These are phyloP conservation scores for Peribolospora baueri DNA, from an alignment of 768 basidiomycete species.

Conservation along the genomic window DNA sequence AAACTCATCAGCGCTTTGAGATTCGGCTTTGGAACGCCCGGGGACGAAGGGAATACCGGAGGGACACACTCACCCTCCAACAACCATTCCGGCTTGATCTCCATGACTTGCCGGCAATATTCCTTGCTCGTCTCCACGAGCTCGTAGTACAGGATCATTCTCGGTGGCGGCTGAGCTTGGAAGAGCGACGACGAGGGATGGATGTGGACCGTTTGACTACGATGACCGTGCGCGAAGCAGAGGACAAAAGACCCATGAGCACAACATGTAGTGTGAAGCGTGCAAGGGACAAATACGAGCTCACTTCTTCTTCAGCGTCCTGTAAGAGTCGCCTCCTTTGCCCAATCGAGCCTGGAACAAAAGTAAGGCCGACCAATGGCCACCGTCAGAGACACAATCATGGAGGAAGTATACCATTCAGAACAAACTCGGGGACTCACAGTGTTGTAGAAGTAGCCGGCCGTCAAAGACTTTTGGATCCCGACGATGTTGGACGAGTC, in stretches of 20 bases:
- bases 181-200: slow-evolving; percentile 89
- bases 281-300: background rate
- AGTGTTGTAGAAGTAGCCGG: slow-evolving; percentile 90
- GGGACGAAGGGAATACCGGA: background rate
- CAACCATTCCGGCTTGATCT: slow-evolving; percentile 86
- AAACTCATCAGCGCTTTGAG: background rate
- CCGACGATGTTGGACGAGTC: slow-evolving; percentile 82
- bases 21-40: background rate
- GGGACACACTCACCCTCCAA: slow-evolving; percentile 41
- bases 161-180: slow-evolving; percentile 81
- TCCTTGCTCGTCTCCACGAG: slow-evolving; percentile 94
- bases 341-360: slow-evolving; percentile 42
- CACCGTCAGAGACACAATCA: background rate
- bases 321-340: slow-evolving; percentile 87
- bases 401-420: background rate
- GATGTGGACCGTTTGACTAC: slow-evolving; percentile 77
- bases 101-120: slow-evolving; percentile 93
- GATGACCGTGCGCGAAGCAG: background rate
- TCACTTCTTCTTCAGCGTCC: slow-evolving; percentile 59
- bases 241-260: background rate
- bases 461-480: slow-evolving; percentile 79
- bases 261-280: background rate
- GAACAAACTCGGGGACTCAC: slow-evolving; percentile 23
- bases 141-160: slow-evolving; percentile 79
- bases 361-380: background rate